These are phyloP conservation scores for Acacia pycnantha DNA, from an alignment of 331 rosid genomes.

Conservation along the genomic window DNA sequence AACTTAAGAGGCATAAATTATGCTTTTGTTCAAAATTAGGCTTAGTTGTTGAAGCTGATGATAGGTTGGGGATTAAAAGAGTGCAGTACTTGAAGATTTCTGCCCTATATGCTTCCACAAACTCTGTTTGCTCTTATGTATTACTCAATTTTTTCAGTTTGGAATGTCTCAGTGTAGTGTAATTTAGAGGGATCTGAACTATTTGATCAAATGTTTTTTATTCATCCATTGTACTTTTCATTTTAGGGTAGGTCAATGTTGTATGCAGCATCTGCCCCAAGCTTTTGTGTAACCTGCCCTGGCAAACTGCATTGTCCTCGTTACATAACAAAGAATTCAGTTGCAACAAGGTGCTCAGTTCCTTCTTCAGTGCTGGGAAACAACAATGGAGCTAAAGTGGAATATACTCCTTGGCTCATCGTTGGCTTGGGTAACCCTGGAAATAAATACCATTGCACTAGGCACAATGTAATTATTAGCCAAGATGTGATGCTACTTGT, in stretches of 20 bases:
- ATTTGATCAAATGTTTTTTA: not conserved
- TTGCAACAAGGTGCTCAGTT: slow-evolving; percentile 37
- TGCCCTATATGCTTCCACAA: not conserved
- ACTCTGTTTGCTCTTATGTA: not conserved
- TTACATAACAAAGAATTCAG: slow-evolving; percentile 27
- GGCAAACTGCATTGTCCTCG: slow-evolving; percentile 30
- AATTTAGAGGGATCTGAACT: not conserved
- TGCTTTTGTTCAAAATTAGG: not conserved
- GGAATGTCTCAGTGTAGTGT: not conserved
- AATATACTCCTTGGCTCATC: slow-evolving; percentile 92
- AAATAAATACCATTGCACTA: slow-evolving; percentile 78
- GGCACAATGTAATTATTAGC: slow-evolving; percentile 69
- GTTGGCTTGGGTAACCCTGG: slow-evolving; percentile 98
- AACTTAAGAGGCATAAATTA: not conserved
- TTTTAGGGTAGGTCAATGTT: slow-evolving; percentile 63
- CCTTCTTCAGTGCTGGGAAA: slow-evolving; percentile 50
- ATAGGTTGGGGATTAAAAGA: not conserved
- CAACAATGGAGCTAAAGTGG: slow-evolving; percentile 54
- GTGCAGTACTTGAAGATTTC: not conserved
- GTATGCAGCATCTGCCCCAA: slow-evolving; percentile 46
- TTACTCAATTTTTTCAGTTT: not conserved
- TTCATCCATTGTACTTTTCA: not conserved
- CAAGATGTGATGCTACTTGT: slow-evolving; percentile 4
- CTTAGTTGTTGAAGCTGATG: not conserved
- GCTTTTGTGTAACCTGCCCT: slow-evolving; percentile 42